Percentiles rank a stretch among this genome's conserved stretches.
Conservation (phyloP, 2,329 filamentous ascomycete species). For the Colletotrichum lentis region DNA sequence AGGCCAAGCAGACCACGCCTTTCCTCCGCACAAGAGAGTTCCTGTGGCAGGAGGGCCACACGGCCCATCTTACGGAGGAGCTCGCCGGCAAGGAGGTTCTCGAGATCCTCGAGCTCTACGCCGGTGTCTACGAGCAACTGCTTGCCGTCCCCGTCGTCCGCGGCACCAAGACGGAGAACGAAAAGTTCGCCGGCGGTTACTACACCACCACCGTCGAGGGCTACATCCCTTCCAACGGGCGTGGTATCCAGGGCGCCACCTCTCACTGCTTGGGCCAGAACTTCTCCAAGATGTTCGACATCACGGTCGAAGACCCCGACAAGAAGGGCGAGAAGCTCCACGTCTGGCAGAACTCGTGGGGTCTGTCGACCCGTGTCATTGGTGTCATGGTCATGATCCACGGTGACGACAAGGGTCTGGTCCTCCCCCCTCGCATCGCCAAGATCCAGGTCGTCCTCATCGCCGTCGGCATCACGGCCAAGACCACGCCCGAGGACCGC, state of each 20-base stretch:
- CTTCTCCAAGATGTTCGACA: constrained; percentile 99
- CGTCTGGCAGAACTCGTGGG: constrained; percentile 99
- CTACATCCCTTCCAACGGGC: constrained; percentile 93
- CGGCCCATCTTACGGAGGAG: constrained; percentile 85
- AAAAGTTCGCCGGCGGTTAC: constrained; percentile 96
- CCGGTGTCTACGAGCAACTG: constrained; percentile 89
- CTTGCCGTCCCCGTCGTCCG: constrained; percentile 95
- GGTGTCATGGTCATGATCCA: constrained; percentile 99
- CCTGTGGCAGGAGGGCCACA: constrained; percentile 96
- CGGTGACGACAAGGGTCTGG: constrained; percentile 92
- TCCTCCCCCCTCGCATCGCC: constrained; percentile 89
- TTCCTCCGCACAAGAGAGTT: constrained; percentile 96
- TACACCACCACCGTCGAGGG: constrained; percentile 98
- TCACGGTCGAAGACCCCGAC: constrained; percentile 91
- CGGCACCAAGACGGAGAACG: constrained; percentile 94
- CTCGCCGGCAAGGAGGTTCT: constrained; percentile 85
- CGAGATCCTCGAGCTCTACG: constrained; percentile 92
- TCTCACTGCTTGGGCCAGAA: constrained; percentile 96
- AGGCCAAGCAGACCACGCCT: constrained; percentile 89
- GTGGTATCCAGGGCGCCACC: constrained; percentile 95
- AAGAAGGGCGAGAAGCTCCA: constrained; percentile 81
- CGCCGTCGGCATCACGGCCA: constrained; percentile 91
- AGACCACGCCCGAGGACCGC: constrained; percentile 81
- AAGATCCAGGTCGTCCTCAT: constrained; percentile 88
- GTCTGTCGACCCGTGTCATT: constrained; percentile 94